Percentiles rank a stretch among this genome's conserved stretches.
These are phyloP conservation scores for Neurospora sp. DNA, from an alignment of 495 filamentous ascomycete genomes.

Conservation along the genomic window DNA sequence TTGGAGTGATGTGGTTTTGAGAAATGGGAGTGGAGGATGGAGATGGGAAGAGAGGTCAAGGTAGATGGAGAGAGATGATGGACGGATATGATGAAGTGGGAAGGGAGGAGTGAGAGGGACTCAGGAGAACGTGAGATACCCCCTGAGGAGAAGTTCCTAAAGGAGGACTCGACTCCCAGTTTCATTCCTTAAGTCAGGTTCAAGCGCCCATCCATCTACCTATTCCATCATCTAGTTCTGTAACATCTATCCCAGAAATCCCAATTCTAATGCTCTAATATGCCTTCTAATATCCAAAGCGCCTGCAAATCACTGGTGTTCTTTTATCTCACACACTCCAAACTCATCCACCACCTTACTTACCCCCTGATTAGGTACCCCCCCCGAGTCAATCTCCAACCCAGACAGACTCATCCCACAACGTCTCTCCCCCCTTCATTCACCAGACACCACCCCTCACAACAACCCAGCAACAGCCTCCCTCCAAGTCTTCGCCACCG, in stretches of 20 bases:
- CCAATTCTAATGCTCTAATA: neutral
- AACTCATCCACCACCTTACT: neutral
- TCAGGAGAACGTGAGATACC: neutral
- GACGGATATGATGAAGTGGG: neutral
- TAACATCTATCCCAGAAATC: neutral
- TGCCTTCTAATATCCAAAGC: neutral
- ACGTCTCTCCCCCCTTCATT: neutral
- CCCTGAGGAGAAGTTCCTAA: neutral
- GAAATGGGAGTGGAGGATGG: too few species aligned
- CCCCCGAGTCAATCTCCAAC: neutral
- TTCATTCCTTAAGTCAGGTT: neutral
- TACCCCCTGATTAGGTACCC: neutral
- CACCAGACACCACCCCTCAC: neutral
- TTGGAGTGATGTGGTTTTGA: neutral
- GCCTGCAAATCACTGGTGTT: neutral
- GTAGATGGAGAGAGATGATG: neutral
- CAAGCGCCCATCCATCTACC: neutral
- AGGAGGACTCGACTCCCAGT: neutral
- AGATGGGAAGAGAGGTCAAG: neutral
- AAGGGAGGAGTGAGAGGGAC: neutral
- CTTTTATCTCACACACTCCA: neutral
- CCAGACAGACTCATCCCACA: neutral
- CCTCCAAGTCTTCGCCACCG: slow-evolving; percentile 37
- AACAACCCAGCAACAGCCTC: neutral
- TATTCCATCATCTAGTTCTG: neutral